Base-by-base conservation (phyloP, 2,329 filamentous ascomycete genomes). In the Colletotrichum agaves region DNA sequence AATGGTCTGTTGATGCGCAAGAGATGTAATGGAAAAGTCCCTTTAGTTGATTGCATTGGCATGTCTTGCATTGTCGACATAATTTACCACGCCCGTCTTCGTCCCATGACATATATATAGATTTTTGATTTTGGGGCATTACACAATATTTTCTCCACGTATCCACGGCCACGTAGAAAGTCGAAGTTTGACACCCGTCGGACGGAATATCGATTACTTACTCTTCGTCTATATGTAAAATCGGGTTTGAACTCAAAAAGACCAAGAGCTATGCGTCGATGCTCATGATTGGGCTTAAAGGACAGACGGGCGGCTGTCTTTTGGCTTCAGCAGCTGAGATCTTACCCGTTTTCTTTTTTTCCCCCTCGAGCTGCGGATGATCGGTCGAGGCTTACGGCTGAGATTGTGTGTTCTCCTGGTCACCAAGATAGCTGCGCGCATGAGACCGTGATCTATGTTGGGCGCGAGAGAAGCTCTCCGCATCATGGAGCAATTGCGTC, bases 61-160 rank as follows among this genome's bases (percentile, higher is more conserved):
- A 15, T n/a, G 19, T 0, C 31, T 52, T 33, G 35, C 4, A 21
- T 10, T 41, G 19, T 41, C 58, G 13, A 21, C 37, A 52, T 61
- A 35, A 1, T 39, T 17, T 15, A 21, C 21, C 27, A 50, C 11
- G 31, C 23, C 7, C 10, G n/a, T 37, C 15, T 37, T 15, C 35
- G 13, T 49, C 50, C 43, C 11, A 60, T 49, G 57, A 60, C 57
- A 44, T 49, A 19, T 49, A 60, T 12, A 50, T 50, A 39, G 23
- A 39, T 27, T n/a, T n/a, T n/a, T 4, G 1, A 47, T 27, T 39
- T 3, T 17, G 35, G 44, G 41, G 35, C 46, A 39, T 46, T n/a
- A n/a, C 35, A 23, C 27, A 27, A 2, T 41, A 39, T 5, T n/a
- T 52, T 52, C 11, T 37, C 12, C 35, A 15, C 35, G 13, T 37